Evolutionary conservation across 805 yeast species (phyloP).

Genomic region (Hemisphaericaspora nanyangensis): DNA sequence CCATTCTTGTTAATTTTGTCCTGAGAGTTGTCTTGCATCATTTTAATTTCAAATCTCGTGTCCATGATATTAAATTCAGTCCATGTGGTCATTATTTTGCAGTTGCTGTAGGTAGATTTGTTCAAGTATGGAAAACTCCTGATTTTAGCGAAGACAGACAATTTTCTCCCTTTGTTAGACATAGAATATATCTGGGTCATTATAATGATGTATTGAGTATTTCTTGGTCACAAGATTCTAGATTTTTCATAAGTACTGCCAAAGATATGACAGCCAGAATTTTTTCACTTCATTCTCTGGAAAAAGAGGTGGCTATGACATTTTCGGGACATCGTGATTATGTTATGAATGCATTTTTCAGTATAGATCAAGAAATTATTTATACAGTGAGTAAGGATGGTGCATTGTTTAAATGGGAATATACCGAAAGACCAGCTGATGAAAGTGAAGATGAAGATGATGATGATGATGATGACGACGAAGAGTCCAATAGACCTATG

Average conservation of each 20-base stretch:
- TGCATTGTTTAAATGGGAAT: constrained; percentile 90
- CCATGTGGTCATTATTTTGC: constrained; percentile 90
- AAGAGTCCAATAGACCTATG: constrained; percentile 30
- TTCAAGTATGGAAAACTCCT: constrained; percentile 95
- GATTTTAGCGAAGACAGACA: constrained; percentile 76
- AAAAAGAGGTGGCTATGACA: constrained; percentile 72
- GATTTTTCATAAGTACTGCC: constrained; percentile 81
- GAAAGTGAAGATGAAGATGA: constrained; percentile 39
- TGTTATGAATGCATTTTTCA: constrained; percentile 83
- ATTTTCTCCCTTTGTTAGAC: constrained; percentile 93
- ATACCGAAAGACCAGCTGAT: constrained; percentile 53
- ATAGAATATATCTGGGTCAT: constrained; percentile 90
- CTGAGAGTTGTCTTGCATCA: constrained; percentile 86
- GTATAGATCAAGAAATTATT: constrained; percentile 81
- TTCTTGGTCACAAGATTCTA: constrained; percentile 87
- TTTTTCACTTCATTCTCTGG: constrained; percentile 68
- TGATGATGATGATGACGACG: constrained; percentile 12
- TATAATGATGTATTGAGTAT: constrained; percentile 73
- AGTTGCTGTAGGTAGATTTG: constrained; percentile 71
- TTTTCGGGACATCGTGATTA: constrained; percentile 91
- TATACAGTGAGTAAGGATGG: constrained; percentile 94
- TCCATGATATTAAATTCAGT: constrained; percentile 72
- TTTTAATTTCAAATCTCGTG: constrained; percentile 84
- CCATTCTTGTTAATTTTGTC: constrained; percentile 80
- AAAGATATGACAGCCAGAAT: constrained; percentile 87